Evolutionary conservation across 176 grass and related monocot species (phyloP).

Genomic region (Alloteropsis semialata): DNA sequence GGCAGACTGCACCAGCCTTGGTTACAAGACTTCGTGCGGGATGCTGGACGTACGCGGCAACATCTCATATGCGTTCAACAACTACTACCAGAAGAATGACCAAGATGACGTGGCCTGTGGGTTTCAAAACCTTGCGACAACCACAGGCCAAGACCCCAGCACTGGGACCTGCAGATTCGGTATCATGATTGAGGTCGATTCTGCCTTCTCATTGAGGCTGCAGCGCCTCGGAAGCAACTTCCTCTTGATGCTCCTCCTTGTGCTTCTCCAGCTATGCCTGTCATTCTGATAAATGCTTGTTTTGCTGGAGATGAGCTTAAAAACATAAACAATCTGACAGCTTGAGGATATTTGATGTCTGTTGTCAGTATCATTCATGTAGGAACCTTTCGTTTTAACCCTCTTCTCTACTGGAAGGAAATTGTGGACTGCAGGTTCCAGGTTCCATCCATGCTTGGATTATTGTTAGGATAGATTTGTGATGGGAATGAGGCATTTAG

Average conservation of each 20-base stretch:
- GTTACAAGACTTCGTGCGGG: slow-evolving; percentile 87
- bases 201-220: slow-evolving; percentile 53
- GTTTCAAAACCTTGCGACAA: slow-evolving; percentile 67
- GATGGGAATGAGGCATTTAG: slow-evolving; percentile 18
- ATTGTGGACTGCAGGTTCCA: not conserved
- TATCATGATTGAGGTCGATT: slow-evolving; percentile 83
- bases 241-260: slow-evolving; percentile 32
- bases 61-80: slow-evolving; percentile 90
- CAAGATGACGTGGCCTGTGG: slow-evolving; percentile 93
- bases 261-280: slow-evolving; percentile 43
- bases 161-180: slow-evolving; percentile 83
- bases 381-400: slow-evolving; percentile 14
- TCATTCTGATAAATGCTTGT: slow-evolving; percentile 23
- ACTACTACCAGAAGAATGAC: slow-evolving; percentile 94
- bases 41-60: slow-evolving; percentile 67
- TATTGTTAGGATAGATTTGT: slow-evolving; percentile 29
- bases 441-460: slow-evolving; percentile 19
- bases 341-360: slow-evolving; percentile 41
- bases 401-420: not conserved
- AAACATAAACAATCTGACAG: slow-evolving; percentile 27
- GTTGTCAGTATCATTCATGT: slow-evolving; percentile 47
- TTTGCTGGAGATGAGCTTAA: not conserved
- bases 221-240: not conserved
- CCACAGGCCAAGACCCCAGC: slow-evolving; percentile 74
- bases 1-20: slow-evolving; percentile 93